Evolutionary conservation across 2,329 filamentous ascomycete genomes (phyloP), one percentile per base, ranked within the genome.

Genomic region (Sporothrix curviconia): DNA sequence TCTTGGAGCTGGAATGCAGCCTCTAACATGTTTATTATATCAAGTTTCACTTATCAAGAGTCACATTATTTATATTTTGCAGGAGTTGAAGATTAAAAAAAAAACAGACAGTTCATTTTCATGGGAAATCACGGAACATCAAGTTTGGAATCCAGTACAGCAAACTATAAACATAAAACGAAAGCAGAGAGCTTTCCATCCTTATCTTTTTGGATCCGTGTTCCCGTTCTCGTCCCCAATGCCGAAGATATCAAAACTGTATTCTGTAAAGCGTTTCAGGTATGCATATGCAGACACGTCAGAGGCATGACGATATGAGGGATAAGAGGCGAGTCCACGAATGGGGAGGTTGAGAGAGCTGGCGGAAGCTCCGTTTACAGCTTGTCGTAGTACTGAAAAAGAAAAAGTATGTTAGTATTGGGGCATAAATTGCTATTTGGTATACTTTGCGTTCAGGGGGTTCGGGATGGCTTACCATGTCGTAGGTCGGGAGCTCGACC

Each of bases 381-480:
- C 88, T 96, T 96, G 87, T 96, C 91, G 80, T 96, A 96, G 87
- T 95, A 96, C 89, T 95, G 71, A 44, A 28, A 15, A 22, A n/a
- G n/a, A n/a, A n/a, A n/a, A 6, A 37, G 34, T 11, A 32, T 19
- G 54, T 49, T 47, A 28, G 53, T 47, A 39, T 32, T 17, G 30
- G 32, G 12, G 9, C 11, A 15, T 30, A 17, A 3, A n/a, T 14
- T 22, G 7, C 43, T 24, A 30, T 19, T 50, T n/a, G 30, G 24
- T 43, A n/a, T n/a, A n/a, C n/a, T 7, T 42, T 14, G 15, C 6
- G n/a, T n/a, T 14, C 4, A 11, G 2, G 3, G 19, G 7, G 6
- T 11, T 25, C 7, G 3, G n/a, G 15, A 0, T 19, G 64, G 89
- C 90, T 90, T 85, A 94, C 90, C 84, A 96, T 95, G 74, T 90